Conservation (phyloP, 805 yeast species). For the Priceomyces fermenticarens region DNA sequence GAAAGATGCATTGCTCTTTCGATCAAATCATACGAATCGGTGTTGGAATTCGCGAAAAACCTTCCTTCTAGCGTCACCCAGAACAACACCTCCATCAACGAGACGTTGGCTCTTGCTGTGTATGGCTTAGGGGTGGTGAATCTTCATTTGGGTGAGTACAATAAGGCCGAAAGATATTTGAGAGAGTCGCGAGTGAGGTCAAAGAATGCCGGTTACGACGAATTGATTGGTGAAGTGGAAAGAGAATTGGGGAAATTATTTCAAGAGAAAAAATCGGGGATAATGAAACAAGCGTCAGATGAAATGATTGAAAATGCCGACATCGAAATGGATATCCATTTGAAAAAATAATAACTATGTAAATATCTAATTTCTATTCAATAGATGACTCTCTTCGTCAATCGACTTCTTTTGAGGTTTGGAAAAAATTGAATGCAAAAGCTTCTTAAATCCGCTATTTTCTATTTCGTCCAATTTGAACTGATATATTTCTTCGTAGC, state of each 20-base stretch:
- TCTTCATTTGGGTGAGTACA: conserved; percentile 55
- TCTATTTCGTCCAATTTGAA: conserved; percentile 20
- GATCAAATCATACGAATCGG: conserved; percentile 33
- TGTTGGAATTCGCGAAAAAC: conserved; percentile 28
- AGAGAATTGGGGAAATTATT: conserved; percentile 58
- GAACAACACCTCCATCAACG: conserved; percentile 39
- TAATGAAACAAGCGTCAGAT: conserved; percentile 5
- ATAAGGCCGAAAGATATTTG: conserved; percentile 57
- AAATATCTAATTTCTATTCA: conserved; percentile 1
- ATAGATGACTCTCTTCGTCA: conserved; percentile 5
- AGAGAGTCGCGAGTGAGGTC: conserved; percentile 72
- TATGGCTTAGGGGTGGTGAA: conserved; percentile 83
- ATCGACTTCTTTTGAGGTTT: neutral
- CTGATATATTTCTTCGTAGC: conserved; percentile 22
- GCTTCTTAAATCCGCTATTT: conserved; percentile 1
- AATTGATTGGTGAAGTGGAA: conserved; percentile 62
- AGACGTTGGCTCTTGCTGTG: conserved; percentile 74
- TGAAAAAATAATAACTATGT: conserved; percentile 9
- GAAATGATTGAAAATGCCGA: conserved; percentile 7
- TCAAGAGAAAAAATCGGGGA: conserved; percentile 23
- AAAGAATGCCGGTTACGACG: conserved; percentile 59
- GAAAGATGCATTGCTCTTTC: conserved; percentile 27
- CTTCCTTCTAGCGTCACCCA: conserved; percentile 23
- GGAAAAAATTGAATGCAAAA: neutral
- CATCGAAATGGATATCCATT: conserved; percentile 25